Evolutionary conservation across 352 stramenopile species (phyloP).

Genomic region (Blastocystis hominis): DNA sequence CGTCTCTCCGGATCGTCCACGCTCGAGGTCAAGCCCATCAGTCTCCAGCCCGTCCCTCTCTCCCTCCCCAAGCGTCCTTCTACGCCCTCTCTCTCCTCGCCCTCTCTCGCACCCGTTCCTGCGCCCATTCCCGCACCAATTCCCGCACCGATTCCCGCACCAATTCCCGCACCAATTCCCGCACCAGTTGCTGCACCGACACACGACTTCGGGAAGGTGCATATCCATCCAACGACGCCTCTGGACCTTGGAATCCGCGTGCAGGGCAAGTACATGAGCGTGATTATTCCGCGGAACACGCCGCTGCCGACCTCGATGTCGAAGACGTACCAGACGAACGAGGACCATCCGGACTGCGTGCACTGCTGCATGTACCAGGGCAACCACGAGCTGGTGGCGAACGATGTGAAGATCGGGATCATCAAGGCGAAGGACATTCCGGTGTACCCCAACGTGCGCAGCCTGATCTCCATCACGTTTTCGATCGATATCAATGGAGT

Average conservation of each 20-base stretch:
- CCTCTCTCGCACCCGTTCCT: background rate
- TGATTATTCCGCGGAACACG: conserved; percentile 8
- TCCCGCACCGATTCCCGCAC: background rate
- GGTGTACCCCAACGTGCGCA: background rate
- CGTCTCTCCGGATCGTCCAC: background rate
- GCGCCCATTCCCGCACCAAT: background rate
- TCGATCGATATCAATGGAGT: conserved; percentile 6
- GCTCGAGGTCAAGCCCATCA: no score
- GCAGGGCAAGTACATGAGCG: background rate
- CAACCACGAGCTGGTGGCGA: background rate
- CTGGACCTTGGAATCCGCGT: conserved; percentile 31
- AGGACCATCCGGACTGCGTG: conserved; percentile 13
- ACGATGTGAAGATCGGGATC: conserved; percentile 10
- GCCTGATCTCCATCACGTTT: background rate
- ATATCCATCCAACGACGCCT: conserved; percentile 11
- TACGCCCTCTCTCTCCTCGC: background rate
- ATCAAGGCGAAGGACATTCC: background rate
- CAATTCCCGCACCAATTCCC: background rate
- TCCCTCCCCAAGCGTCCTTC: background rate
- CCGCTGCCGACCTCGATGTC: background rate
- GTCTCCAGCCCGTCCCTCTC: background rate
- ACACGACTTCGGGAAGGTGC: background rate
- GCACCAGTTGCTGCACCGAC: background rate
- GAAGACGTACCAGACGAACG: background rate
- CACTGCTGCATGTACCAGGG: conserved; percentile 23